Base-by-base conservation (phyloP, 257 asterid genomes). In the Solanum arcanum region DNA sequence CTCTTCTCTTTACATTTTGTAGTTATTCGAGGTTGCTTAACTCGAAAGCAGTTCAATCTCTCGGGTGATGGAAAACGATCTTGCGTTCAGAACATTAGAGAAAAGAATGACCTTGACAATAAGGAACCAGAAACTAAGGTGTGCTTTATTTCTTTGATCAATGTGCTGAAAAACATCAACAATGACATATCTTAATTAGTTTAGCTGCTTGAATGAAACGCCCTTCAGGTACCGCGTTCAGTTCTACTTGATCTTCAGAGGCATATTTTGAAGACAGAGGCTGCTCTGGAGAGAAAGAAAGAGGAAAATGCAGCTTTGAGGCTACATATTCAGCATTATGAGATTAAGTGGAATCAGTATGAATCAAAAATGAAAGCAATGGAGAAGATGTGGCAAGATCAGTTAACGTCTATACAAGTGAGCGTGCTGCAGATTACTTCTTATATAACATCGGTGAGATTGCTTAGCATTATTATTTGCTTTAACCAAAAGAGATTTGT, bases 381-480 rank as follows among this genome's bases (percentile, higher is more conserved):
- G 96, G 98, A 96, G 89, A 94, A 88, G 83, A 87, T 86, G 86
- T 96, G 98, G 98, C 98, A 96, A 86, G 96, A 96, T 89, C 93
- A 96, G 83, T 89, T 96, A 42, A 91, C 89, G 60, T 83, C 93
- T 68, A 86, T 94, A 78, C 98, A 96, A 88, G 98, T 95, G 74
- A 91, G 95, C 66, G 86, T 52, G n/a, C 49, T n/a, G 5, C 82
- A 5, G 47, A 75, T 39, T 75, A 41, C 83, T 76, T 3, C 84
- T 25, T 78, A 78, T 15, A 27, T 12, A 78, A 46, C 64, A 46
- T 46, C 16, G 27, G 31, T 15, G 39, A 44, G 37, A 9, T 44
- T 4, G 25, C 15, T 46, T 27, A 46, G 78, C 42, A 25, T 41
- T 7, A 31, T 31, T 29, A 75, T 76, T 76, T 76, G 62, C 37